Conservation (phyloP, 2,329 filamentous ascomycete genomes). For the Volutella citrinella region DNA sequence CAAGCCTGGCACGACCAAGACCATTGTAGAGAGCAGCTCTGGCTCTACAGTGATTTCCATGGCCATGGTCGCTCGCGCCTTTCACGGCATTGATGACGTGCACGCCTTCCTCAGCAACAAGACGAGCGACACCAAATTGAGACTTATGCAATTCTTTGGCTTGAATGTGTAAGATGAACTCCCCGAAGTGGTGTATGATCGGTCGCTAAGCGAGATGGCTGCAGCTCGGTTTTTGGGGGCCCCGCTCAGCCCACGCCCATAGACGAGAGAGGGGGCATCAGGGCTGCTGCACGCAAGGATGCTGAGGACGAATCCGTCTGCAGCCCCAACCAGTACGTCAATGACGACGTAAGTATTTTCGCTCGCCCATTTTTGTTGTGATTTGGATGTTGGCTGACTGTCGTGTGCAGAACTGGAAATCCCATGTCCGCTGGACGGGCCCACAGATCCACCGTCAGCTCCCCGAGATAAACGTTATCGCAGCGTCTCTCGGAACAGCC, state of each 20-base stretch:
- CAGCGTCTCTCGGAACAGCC: conserved; percentile 52
- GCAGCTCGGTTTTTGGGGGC: conserved; percentile 30
- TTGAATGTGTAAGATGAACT: conserved; percentile 31
- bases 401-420: conserved; percentile 47
- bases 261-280: conserved; percentile 31
- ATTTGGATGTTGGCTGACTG: too few species aligned
- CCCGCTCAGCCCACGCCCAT: conserved; percentile 31
- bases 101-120: conserved; percentile 49
- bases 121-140: conserved; percentile 32
- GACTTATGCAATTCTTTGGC: conserved; percentile 33
- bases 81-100: conserved; percentile 37
- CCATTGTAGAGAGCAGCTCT: conserved; percentile 58
- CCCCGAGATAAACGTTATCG: conserved; percentile 54
- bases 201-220: too few species aligned
- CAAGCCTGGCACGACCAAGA: conserved; percentile 43
- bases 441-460: conserved; percentile 56
- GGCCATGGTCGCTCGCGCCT: conserved; percentile 34
- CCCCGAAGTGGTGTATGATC: too few species aligned
- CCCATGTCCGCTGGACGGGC: conserved; percentile 57
- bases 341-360: conserved; percentile 24
- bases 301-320: conserved; percentile 26
- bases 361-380: accelerated
- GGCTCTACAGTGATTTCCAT: conserved; percentile 62
- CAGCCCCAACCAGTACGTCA: conserved; percentile 34
- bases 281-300: conserved; percentile 26